phyloP scores from a whole-genome alignment of 345 rosid species.

The Excoecaria cochinchinensis region DNA sequence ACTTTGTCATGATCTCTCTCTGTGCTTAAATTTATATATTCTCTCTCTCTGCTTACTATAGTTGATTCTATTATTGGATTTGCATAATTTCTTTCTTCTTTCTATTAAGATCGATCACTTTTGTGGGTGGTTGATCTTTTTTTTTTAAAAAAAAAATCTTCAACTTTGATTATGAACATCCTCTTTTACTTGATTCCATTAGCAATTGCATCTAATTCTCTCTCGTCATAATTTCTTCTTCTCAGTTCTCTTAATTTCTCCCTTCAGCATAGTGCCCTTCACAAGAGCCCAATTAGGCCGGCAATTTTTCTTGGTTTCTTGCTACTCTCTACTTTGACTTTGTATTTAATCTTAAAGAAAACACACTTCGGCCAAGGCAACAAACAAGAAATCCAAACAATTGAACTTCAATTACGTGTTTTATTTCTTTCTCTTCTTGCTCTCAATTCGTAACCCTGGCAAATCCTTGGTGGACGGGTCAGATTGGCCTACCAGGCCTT shows the following conservation, averaged over 20 bases:
- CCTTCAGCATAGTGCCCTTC: not conserved
- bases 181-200: conserved; percentile 43
- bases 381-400: too few species aligned
- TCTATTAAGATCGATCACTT: conserved; percentile 14
- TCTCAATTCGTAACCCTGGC: conserved; percentile 41
- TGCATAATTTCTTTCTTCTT: conserved; percentile 21
- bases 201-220: conserved; percentile 59
- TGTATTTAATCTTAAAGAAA: conserved; percentile 9
- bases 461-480: conserved; percentile 79
- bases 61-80: conserved; percentile 28
- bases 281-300: conserved; percentile 16
- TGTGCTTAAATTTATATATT: conserved; percentile 14
- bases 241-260: conserved; percentile 13
- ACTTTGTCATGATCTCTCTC: conserved; percentile 8
- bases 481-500: conserved; percentile 51
- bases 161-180: not conserved
- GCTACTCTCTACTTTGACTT: conserved; percentile 32
- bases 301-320: not conserved
- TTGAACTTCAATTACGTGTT: not conserved
- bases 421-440: not conserved
- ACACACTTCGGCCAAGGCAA: not conserved
- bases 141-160: not conserved
- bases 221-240: conserved; percentile 7
- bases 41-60: not conserved
- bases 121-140: conserved; percentile 20